Evolutionary conservation across 1,284 basidiomycete species (phyloP).

Genomic region (Retiboletus flavoniger): DNA sequence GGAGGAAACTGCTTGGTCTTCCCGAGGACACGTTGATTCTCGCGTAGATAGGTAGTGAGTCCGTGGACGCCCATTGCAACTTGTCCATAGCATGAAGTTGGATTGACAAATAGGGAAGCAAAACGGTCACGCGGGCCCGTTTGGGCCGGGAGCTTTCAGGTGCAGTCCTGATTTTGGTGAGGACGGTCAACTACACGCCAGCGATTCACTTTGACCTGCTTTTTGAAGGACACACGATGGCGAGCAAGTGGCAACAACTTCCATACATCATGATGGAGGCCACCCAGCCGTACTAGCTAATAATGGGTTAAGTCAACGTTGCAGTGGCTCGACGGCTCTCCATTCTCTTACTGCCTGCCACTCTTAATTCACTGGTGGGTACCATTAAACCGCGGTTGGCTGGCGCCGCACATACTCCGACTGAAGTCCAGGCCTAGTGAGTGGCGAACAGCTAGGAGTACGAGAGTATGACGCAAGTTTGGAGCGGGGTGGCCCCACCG

Average conservation of each 20-base stretch:
- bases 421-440: not conserved
- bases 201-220: not conserved
- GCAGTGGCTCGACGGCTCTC: not conserved
- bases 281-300: slow-evolving; percentile 13
- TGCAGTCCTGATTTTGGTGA: not conserved
- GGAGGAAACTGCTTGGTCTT: slow-evolving; percentile 43
- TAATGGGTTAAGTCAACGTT: not conserved
- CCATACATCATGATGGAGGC: not conserved
- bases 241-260: slow-evolving; percentile 8
- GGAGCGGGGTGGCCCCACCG: not conserved
- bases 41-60: slow-evolving; percentile 75
- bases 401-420: not conserved
- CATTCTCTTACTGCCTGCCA: not conserved
- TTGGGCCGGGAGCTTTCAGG: too few species aligned
- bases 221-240: slow-evolving; percentile 10
- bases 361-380: not conserved
- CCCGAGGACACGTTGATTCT: slow-evolving; percentile 64
- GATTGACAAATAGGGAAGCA: slow-evolving; percentile 13
- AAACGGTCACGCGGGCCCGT: not conserved
- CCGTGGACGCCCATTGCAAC: slow-evolving; percentile 78
- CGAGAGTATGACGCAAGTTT: not conserved
- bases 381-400: not conserved
- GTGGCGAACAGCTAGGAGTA: not conserved
- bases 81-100: slow-evolving; percentile 7
- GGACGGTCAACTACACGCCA: not conserved